phyloP scores from a whole-genome alignment of 352 stramenopile genomes.

The Phytophthora palmivora region DNA sequence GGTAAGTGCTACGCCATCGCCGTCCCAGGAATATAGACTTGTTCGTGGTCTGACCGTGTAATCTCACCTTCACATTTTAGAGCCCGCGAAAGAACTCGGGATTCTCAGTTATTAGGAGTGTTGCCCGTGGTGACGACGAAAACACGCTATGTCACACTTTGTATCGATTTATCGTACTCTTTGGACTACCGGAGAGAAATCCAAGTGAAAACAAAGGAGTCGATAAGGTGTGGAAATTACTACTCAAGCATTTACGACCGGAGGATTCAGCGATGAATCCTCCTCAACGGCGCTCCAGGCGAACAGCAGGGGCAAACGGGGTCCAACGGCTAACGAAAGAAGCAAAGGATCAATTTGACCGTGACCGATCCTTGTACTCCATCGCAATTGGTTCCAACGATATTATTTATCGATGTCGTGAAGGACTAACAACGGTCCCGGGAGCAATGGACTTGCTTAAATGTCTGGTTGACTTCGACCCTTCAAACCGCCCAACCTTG shows the following conservation, averaged over 20 bases:
- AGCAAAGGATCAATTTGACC: slow-evolving; percentile 45
- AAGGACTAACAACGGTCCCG: slow-evolving; percentile 49
- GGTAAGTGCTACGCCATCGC: slow-evolving; percentile 38
- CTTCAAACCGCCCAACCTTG: slow-evolving; percentile 64
- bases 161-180: slow-evolving; percentile 96
- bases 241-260: slow-evolving; percentile 72
- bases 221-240: slow-evolving; percentile 62
- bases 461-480: slow-evolving; percentile 70
- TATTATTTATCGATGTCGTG: slow-evolving; percentile 58
- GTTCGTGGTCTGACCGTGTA: too few species aligned
- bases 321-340: slow-evolving; percentile 20
- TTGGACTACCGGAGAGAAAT: slow-evolving; percentile 87
- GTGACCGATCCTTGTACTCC: slow-evolving; percentile 58
- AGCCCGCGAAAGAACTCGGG: slow-evolving; percentile 59
- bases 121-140: slow-evolving; percentile 70
- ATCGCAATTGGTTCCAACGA: slow-evolving; percentile 52
- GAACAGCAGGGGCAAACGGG: slow-evolving; percentile 17
- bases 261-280: slow-evolving; percentile 31
- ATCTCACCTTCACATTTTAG: too few species aligned
- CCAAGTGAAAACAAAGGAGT: slow-evolving; percentile 48
- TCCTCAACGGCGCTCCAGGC: slow-evolving; percentile 27
- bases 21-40: neutral
- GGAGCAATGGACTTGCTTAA: slow-evolving; percentile 60
- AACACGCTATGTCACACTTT: slow-evolving; percentile 95
- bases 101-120: slow-evolving; percentile 74